These are phyloP conservation scores for Erysimum pusillum DNA, from an alignment of 441 rosid species.

Conservation along the genomic window DNA sequence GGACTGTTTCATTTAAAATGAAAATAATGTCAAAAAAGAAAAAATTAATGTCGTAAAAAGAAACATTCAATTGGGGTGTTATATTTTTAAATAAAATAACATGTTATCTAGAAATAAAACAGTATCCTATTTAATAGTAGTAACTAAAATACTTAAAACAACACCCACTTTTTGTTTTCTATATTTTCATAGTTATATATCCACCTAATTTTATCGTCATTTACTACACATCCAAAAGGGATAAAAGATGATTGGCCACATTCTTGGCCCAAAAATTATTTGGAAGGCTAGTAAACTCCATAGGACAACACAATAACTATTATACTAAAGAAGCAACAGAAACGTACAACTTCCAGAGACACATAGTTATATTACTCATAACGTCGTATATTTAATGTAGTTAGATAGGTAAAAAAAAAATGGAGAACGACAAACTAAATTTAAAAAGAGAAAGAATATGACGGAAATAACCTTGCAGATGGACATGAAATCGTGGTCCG, in stretches of 20 bases:
- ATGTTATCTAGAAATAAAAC: not conserved
- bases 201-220: slow-evolving; percentile 27
- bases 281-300: slow-evolving; percentile 32
- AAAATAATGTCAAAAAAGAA: not conserved
- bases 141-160: not conserved
- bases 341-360: slow-evolving; percentile 37
- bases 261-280: not conserved
- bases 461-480: slow-evolving; percentile 76
- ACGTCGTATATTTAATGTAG: slow-evolving; percentile 35
- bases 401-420: slow-evolving; percentile 20
- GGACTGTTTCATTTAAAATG: not conserved
- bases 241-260: slow-evolving; percentile 31
- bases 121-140: not conserved
- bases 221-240: slow-evolving; percentile 10
- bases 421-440: slow-evolving; percentile 14
- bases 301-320: slow-evolving; percentile 35
- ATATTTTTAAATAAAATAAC: not conserved
- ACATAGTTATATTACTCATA: slow-evolving; percentile 33
- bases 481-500: slow-evolving; percentile 83
- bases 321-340: slow-evolving; percentile 36
- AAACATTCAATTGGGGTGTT: not conserved
- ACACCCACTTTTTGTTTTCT: not conserved
- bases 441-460: not conserved
- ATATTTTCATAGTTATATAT: not conserved
- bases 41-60: not conserved